These are phyloP conservation scores for Imleria badia DNA, from an alignment of 768 basidiomycete species.

Conservation along the genomic window DNA sequence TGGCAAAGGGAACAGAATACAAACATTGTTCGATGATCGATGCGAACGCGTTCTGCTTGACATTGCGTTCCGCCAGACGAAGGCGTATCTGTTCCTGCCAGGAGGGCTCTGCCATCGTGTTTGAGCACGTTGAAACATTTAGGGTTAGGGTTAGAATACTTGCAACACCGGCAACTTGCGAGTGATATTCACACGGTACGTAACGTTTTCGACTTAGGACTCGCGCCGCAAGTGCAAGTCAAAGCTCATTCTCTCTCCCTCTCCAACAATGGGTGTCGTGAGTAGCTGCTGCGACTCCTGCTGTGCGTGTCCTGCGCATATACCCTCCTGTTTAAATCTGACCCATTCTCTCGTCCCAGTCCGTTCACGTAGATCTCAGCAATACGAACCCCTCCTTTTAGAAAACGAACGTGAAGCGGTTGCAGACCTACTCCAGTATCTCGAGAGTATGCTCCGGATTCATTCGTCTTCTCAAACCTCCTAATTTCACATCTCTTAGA, in stretches of 20 bases:
- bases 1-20: conserved; percentile 25
- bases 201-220: conserved; percentile 17
- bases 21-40: conserved; percentile 91
- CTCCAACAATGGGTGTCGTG: conserved; percentile 63
- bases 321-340: conserved; percentile 2
- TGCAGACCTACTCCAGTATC: conserved; percentile 93
- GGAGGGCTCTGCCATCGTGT: conserved; percentile 70
- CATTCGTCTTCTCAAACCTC: background rate
- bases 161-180: conserved; percentile 22
- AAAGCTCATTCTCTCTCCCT: background rate
- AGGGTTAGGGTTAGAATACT: conserved; percentile 28
- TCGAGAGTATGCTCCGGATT: conserved; percentile 75
- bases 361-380: conserved; percentile 78
- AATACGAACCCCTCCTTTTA: conserved; percentile 81
- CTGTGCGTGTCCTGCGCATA: conserved; percentile 48
- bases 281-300: conserved; percentile 83
- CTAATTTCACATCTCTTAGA: conserved; percentile 40
- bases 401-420: conserved; percentile 98
- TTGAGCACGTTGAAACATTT: conserved; percentile 11
- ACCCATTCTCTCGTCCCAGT: conserved; percentile 46
- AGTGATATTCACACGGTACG: conserved; percentile 21
- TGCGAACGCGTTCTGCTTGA: conserved; percentile 75
- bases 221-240: conserved; percentile 10
- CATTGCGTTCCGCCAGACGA: conserved; percentile 81
- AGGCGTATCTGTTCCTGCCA: conserved; percentile 84